Evolutionary conservation across 306 rosid species (phyloP).

Genomic region (Inga oerstediana): DNA sequence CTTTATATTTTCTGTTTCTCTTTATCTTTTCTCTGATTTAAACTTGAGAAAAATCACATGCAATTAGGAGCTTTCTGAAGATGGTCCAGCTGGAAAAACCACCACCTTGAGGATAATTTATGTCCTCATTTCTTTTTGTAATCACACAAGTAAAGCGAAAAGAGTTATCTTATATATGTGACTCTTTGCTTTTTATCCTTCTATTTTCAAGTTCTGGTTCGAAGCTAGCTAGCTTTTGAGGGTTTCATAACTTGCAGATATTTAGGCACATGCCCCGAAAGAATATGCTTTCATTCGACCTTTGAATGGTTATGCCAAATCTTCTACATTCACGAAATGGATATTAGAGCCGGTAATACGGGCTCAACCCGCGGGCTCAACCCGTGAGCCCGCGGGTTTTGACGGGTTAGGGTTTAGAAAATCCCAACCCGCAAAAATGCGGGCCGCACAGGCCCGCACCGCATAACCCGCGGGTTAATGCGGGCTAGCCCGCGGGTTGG

Average conservation of each 20-base stretch:
- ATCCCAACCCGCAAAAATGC: too few species aligned
- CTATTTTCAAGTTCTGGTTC: constrained; percentile 42
- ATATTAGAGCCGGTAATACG: too few species aligned
- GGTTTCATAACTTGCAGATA: constrained; percentile 26
- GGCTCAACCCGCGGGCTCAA: too few species aligned
- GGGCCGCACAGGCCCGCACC: too few species aligned
- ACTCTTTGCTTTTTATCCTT: constrained; percentile 65
- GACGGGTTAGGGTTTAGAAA: too few species aligned
- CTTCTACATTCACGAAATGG: background rate
- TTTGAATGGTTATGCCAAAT: background rate
- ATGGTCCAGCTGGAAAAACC: constrained; percentile 55
- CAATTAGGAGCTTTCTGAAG: constrained; percentile 53
- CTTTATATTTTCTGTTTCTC: background rate
- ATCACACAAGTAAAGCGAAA: constrained; percentile 62
- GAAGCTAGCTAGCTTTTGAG: constrained; percentile 50
- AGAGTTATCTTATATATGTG: constrained; percentile 35
- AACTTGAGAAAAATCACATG: constrained; percentile 50
- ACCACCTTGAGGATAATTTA: constrained; percentile 43
- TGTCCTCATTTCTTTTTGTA: constrained; percentile 39
- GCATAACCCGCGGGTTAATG: too few species aligned
- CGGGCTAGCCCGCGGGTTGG: too few species aligned
- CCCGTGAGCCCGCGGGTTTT: too few species aligned
- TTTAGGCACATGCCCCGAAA: constrained; percentile 29
- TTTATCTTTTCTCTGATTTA: constrained; percentile 27
- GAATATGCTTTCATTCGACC: constrained; percentile 39